Base-by-base conservation (phyloP, 257 asterid genomes). In the Cynanchum wilfordii region DNA sequence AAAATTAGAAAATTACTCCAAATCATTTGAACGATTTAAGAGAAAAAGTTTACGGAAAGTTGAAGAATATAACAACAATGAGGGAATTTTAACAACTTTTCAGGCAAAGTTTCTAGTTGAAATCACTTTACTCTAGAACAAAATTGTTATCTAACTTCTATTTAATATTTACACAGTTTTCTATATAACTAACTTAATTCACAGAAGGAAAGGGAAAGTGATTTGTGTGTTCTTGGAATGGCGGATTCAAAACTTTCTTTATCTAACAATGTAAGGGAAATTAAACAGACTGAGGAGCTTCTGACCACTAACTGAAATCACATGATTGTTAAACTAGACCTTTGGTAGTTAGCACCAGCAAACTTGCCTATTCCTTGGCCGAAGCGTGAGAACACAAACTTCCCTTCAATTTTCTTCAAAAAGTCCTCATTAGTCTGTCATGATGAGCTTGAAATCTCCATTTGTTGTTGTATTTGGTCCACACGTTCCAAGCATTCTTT, bases 381-480 rank as follows among this genome's bases (percentile, higher is more conserved):
- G 59, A 27, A 55, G 60, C 40, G 49, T 66, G 47, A 64, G 25
- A 54, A 58, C 2, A 30, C 64, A 15, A 70, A 38, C 66, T 64
- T 68, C 67, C 70, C 66, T 80, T 81, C 49, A 62, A 72, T 75
- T 72, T 83, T 59, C 91, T 83, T 0, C 80, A 81, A 63, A 82
- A 82, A 42, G 73, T 78, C 77, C 77, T 7, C 3, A 83, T 20
- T 67, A 57, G 68, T 56, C 54, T 30, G 33, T 29, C 49, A n/a
- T 65, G 52, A 38, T 33, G 55, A 17, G 29, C 74, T 78, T 74
- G 40, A 47, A 69, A 70, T 73, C 70, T 51, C 74, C 33, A 15
- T 54, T 68, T 64, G 20, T 73, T 60, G 20, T 62, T 66, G 68
- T 51, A 65, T 33, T 56, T 10, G 65, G 63, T 55, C 78, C 79